Base-by-base conservation (phyloP, 805 yeast species). In the Saturnispora silvae region DNA sequence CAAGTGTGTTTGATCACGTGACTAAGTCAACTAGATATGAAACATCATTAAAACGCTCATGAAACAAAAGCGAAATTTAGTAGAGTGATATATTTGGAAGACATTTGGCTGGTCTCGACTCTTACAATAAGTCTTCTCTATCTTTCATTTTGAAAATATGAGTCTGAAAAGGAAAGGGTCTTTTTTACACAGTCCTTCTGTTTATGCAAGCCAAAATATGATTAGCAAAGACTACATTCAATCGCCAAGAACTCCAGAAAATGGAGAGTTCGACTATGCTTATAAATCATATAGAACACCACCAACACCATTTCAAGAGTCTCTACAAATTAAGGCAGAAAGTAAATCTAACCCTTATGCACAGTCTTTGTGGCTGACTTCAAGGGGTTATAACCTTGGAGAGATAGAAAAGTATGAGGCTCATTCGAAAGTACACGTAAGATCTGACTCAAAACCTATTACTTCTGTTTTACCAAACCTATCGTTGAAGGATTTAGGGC, bases 271-370 rank as follows among this genome's bases (percentile, higher is more conserved):
- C 13, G 45, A 44, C 15, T 41, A 41, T 20, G 43, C 41, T 5
- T 41, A 44, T 17, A 39, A 16, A 25, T 43, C 43, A 2, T 44
- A 41, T n/a, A 24, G 41, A 15, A 44, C 47, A 13, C 45, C 47
- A 14, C 47, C 45, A 10, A 33, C 45, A 2, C 47, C 47, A 6
- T 44, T 44, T 36, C 40, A 41, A 32, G 19, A 23, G 4, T 28
- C 45, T 1, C 37, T 10, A 8, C 24, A 22, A 22, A 22, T 40
- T 8, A 10, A 15, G 11, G 9, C 4, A 16, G 19, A 6, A 24
- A 26, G 27, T 13, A n/a, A n/a, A n/a, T 5, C 13, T 15, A 67
- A 67, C 37, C 72, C 72, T 0, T 67, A 67, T 45, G 56, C 70
- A 0, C 52, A 56, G 28, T 65, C 70, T 1, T 43, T 66, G 13